phyloP scores from a whole-genome alignment of 352 stramenopile species.

The Sclerospora graminicola region DNA sequence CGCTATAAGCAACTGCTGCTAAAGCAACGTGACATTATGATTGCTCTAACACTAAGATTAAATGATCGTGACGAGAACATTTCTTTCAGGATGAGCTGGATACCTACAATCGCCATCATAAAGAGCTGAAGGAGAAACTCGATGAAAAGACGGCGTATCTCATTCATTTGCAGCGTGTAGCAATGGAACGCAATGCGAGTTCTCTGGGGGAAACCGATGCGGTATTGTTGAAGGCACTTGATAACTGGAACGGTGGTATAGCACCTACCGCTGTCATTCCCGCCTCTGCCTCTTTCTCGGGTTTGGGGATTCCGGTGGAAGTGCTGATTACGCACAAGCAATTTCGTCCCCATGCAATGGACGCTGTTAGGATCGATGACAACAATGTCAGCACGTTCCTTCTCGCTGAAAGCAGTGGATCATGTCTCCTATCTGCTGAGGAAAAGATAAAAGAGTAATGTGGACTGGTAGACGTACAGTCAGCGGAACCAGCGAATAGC shows the following conservation, averaged over 20 bases:
- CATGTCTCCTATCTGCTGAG: conserved; percentile 51
- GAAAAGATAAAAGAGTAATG: conserved; percentile 85
- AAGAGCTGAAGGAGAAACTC: conserved; percentile 89
- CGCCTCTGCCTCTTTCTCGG: not conserved
- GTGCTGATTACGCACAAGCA: conserved; percentile 61
- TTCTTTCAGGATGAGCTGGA: conserved; percentile 92
- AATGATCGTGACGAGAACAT: conserved; percentile 95
- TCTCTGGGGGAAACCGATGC: conserved; percentile 35
- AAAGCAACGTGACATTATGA: conserved; percentile 96
- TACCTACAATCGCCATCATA: conserved; percentile 88
- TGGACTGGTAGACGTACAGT: too few species aligned
- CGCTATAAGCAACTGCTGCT: conserved; percentile 94
- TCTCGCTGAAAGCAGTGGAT: conserved; percentile 3
- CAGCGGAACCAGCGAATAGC: too few species aligned
- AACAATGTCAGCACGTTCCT: conserved; percentile 19
- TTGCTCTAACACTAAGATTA: conserved; percentile 89
- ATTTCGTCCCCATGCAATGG: conserved; percentile 38
- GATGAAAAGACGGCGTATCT: conserved; percentile 90
- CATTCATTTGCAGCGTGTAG: conserved; percentile 89
- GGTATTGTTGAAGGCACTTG: conserved; percentile 59
- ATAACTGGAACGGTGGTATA: conserved; percentile 34
- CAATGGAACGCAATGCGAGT: conserved; percentile 79
- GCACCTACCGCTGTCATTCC: conserved; percentile 2
- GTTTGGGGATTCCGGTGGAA: conserved; percentile 17
- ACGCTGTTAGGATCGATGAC: conserved; percentile 32